Percentiles rank a stretch among this genome's conserved stretches.
phyloP scores from a whole-genome alignment of 1,284 basidiomycete species.

The Stygiomarasmius scandens region DNA sequence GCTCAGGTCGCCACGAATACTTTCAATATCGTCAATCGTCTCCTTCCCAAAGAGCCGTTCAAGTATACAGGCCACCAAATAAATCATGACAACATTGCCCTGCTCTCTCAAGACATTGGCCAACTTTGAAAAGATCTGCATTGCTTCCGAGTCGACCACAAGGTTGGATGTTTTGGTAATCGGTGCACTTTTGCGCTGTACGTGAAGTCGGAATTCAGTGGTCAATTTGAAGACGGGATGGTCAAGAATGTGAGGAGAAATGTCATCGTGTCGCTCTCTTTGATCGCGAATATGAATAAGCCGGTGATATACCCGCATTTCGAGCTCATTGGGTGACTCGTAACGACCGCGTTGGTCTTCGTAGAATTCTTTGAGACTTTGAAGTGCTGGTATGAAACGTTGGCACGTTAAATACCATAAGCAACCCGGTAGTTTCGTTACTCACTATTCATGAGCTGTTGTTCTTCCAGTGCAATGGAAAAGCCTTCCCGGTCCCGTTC shows the following conservation, averaged over 20 bases:
- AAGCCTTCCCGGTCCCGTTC: slow-evolving; percentile 65
- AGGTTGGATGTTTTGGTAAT: slow-evolving; percentile 68
- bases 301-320: slow-evolving; percentile 95
- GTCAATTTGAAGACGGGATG: slow-evolving; percentile 83
- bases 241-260: slow-evolving; percentile 72
- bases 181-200: slow-evolving; percentile 80
- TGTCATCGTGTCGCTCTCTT: slow-evolving; percentile 78
- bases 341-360: slow-evolving; percentile 76
- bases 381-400: slow-evolving; percentile 63
- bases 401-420: slow-evolving; percentile 1
- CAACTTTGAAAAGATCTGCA: slow-evolving; percentile 67
- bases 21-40: slow-evolving; percentile 75
- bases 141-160: slow-evolving; percentile 63
- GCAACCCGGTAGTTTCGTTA: no score
- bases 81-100: slow-evolving; percentile 69
- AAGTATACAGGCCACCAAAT: slow-evolving; percentile 74
- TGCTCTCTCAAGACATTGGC: slow-evolving; percentile 57
- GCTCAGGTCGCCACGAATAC: slow-evolving; percentile 62
- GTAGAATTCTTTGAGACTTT: slow-evolving; percentile 92
- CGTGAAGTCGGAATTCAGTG: slow-evolving; percentile 77
- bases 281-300: slow-evolving; percentile 89
- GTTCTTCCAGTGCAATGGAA: slow-evolving; percentile 78
- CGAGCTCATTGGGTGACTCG: slow-evolving; percentile 83
- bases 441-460: slow-evolving; percentile 89
- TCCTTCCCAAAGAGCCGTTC: slow-evolving; percentile 74